Percentiles rank a stretch among this genome's conserved stretches.
Conservation (phyloP, 2,329 filamentous ascomycete genomes). For the Ascochyta clinopodiicola region DNA sequence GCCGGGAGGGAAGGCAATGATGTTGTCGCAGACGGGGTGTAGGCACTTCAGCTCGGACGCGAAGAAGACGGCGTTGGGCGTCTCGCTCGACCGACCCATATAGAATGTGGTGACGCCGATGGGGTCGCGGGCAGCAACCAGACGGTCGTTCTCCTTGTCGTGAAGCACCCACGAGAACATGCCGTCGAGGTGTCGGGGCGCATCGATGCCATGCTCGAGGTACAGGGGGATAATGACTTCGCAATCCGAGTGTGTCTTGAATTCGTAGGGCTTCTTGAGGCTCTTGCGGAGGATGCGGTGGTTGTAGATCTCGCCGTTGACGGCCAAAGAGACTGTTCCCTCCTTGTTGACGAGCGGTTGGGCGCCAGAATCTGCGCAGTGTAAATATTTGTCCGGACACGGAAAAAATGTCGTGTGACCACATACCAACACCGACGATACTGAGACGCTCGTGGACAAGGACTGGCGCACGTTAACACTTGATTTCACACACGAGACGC, state of each 20-base stretch:
- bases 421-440: slow-evolving; percentile 92
- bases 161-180: slow-evolving; percentile 99
- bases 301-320: slow-evolving; percentile 99
- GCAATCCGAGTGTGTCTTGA: slow-evolving; percentile 98
- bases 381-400: slow-evolving; percentile 26
- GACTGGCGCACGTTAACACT: slow-evolving; percentile 54
- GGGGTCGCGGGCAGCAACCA: slow-evolving; percentile 91
- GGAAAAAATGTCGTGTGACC: slow-evolving; percentile 35
- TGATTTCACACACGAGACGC: slow-evolving; percentile 4
- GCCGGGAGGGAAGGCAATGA: slow-evolving; percentile 91
- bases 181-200: slow-evolving; percentile 91
- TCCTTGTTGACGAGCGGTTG: slow-evolving; percentile 95
- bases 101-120: slow-evolving; percentile 98
- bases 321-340: slow-evolving; percentile 84
- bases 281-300: slow-evolving; percentile 91
- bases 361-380: slow-evolving; percentile 79
- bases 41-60: slow-evolving; percentile 96
- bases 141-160: slow-evolving; percentile 91
- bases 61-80: slow-evolving; percentile 88
- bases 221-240: slow-evolving; percentile 99
- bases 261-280: slow-evolving; percentile 84
- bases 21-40: slow-evolving; percentile 92
- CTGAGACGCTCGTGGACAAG: slow-evolving; percentile 96
- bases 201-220: slow-evolving; percentile 87
- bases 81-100: slow-evolving; percentile 83